Conservation (phyloP, 306 rosid species). For the Benincasa hispida region DNA sequence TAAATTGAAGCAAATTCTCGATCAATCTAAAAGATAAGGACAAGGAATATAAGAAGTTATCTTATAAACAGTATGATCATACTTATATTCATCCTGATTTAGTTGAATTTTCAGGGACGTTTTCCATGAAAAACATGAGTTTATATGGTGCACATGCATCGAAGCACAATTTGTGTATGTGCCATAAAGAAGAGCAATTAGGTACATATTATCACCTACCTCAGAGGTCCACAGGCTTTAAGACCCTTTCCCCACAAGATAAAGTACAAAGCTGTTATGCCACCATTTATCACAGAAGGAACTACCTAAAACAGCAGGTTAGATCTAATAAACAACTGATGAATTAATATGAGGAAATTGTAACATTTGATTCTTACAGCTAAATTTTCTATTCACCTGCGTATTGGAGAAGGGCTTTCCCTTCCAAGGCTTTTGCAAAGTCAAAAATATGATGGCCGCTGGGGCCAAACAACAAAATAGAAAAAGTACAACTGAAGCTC, state of each 20-base stretch:
- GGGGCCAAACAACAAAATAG: slow-evolving; percentile 72
- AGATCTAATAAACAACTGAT: slow-evolving; percentile 10
- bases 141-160: neutral
- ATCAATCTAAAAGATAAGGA: neutral
- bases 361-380: neutral
- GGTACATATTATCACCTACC: slow-evolving; percentile 32
- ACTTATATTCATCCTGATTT: neutral
- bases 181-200: slow-evolving; percentile 1
- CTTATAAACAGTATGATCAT: no score
- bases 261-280: slow-evolving; percentile 74
- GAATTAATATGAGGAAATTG: slow-evolving; percentile 3
- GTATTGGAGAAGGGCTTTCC: slow-evolving; percentile 85
- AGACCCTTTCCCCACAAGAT: slow-evolving; percentile 98
- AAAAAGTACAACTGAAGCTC: slow-evolving; percentile 82
- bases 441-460: slow-evolving; percentile 60
- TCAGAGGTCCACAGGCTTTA: slow-evolving; percentile 92
- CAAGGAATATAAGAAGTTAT: neutral
- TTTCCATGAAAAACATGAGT: neutral
- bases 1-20: neutral
- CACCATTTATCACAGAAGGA: slow-evolving; percentile 88
- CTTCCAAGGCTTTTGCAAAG: slow-evolving; percentile 97
- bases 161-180: neutral
- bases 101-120: neutral
- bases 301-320: slow-evolving; percentile 55
- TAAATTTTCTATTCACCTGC: slow-evolving; percentile 39